Evolutionary conservation across 169 alveolate genomes (phyloP).

Genomic region (Plasmodium fragile): DNA sequence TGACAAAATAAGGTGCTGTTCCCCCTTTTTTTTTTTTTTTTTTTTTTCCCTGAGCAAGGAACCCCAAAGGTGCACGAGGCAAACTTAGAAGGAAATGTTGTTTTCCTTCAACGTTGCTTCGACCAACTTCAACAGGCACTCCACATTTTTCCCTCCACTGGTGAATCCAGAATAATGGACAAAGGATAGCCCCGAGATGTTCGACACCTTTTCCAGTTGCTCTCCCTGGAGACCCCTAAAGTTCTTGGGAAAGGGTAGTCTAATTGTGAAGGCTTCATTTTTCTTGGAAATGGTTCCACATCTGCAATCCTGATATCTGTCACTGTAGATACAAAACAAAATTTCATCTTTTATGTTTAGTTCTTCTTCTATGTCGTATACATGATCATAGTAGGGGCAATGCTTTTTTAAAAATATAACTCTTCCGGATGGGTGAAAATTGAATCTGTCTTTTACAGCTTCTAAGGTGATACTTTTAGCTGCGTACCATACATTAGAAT

Average conservation of each 20-base stretch:
- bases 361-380: conserved; percentile 81
- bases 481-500: conserved; percentile 78
- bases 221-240: conserved; percentile 82
- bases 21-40: neutral
- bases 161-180: conserved; percentile 87
- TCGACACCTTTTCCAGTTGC: conserved; percentile 81
- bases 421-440: conserved; percentile 84
- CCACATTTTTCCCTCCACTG: conserved; percentile 84
- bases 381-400: conserved; percentile 82
- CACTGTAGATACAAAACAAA: conserved; percentile 73
- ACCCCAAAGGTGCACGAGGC: neutral
- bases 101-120: conserved; percentile 71
- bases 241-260: conserved; percentile 85
- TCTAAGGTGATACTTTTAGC: conserved; percentile 76
- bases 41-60: neutral
- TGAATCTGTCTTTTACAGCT: conserved; percentile 79
- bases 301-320: conserved; percentile 75
- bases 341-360: conserved; percentile 70
- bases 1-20: neutral
- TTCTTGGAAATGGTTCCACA: conserved; percentile 77
- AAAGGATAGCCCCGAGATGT: conserved; percentile 81
- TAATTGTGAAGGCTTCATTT: conserved; percentile 77
- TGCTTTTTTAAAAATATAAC: conserved; percentile 79
- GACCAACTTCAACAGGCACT: conserved; percentile 35
- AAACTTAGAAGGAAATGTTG: conserved; percentile 21